Base-by-base conservation (phyloP, 2,329 filamentous ascomycete species). In the Fonsecaea pugnacius region DNA sequence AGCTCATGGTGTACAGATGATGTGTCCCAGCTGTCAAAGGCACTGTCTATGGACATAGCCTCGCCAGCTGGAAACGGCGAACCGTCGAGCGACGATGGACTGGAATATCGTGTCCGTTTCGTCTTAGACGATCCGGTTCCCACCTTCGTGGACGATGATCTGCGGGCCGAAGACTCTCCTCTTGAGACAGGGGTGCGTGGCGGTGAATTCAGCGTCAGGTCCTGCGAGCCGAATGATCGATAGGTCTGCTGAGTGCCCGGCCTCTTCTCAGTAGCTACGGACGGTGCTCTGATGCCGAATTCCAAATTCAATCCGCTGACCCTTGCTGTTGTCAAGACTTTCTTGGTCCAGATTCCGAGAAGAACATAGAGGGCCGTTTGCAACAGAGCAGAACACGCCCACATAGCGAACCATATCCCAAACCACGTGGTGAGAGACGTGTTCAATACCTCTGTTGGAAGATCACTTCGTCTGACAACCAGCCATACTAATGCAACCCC, bases 11-110 rank as follows among this genome's bases (percentile, higher is more conserved):
- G 65, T 14, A 71, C 66, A 33, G 65, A 62, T 0, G 71, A 72
- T 5, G 71, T 71, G 55, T 72, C 71, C 66, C 70, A 69, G 24
- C 59, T 48, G 57, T 71, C 68, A 43, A 71, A 69, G n/a, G 66
- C 67, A 58, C 63, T 67, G 46, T 72, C 65, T 46, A 66, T 65
- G 10, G 64, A 64, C 50, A 60, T 63, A 5, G 66, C 60, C 54
- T 72, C 70, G 43, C 61, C 67, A 4, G 60, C 64, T 10, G 70
- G 67, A 57, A 66, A 68, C 8, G 70, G 55, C 7, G 51, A 53
- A 3, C 57, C 18, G 24, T 72, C 71, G 14, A 67, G 35, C 4
- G 71, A 71, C 8, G 70, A 72, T 46, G 53, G 64, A 21, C 67
- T 66, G 21, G 71, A 71, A 54, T 61, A 54, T 59, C 63, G 63